These are phyloP conservation scores for Tolypocladium sp. DNA, from an alignment of 2,329 filamentous ascomycete species.

Conservation along the genomic window DNA sequence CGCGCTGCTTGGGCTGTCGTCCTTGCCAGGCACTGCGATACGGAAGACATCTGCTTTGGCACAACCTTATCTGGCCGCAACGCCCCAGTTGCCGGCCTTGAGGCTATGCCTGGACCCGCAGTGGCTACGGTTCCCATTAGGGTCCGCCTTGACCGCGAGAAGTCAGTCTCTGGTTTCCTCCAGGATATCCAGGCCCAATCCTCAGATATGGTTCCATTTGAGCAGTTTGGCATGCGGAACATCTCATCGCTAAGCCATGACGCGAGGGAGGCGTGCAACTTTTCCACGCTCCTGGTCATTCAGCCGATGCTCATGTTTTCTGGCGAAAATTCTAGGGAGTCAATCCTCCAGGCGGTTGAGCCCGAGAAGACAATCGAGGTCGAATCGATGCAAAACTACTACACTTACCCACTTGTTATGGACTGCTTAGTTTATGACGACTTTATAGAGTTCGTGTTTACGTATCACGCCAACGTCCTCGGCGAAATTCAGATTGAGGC, in stretches of 20 bases:
- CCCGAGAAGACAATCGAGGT: not conserved
- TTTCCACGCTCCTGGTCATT: slow-evolving; percentile 16
- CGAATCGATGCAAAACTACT: slow-evolving; percentile 3
- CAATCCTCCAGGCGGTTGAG: not conserved
- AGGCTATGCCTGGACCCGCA: slow-evolving; percentile 16
- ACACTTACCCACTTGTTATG: not conserved
- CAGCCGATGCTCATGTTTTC: slow-evolving; percentile 6
- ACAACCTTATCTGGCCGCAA: slow-evolving; percentile 17
- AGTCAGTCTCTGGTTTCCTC: slow-evolving; percentile 8
- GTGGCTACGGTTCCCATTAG: slow-evolving; percentile 20
- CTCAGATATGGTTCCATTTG: slow-evolving; percentile 3
- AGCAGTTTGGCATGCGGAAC: slow-evolving; percentile 12
- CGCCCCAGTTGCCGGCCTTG: slow-evolving; percentile 14
- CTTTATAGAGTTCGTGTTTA: not conserved
- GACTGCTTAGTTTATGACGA: not conserved
- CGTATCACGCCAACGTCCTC: not conserved
- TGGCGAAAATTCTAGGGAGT: not conserved
- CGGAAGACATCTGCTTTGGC: slow-evolving; percentile 15
- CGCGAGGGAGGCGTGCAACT: slow-evolving; percentile 11
- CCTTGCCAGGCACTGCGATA: slow-evolving; percentile 9
- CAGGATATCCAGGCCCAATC: slow-evolving; percentile 3
- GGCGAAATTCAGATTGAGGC: not conserved
- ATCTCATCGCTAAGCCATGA: slow-evolving; percentile 8
- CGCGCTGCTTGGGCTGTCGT: slow-evolving; percentile 16
- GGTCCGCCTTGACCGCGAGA: slow-evolving; percentile 5